Evolutionary conservation across 495 filamentous ascomycete genomes (phyloP).

Genomic region (Chaetomium tenue): DNA sequence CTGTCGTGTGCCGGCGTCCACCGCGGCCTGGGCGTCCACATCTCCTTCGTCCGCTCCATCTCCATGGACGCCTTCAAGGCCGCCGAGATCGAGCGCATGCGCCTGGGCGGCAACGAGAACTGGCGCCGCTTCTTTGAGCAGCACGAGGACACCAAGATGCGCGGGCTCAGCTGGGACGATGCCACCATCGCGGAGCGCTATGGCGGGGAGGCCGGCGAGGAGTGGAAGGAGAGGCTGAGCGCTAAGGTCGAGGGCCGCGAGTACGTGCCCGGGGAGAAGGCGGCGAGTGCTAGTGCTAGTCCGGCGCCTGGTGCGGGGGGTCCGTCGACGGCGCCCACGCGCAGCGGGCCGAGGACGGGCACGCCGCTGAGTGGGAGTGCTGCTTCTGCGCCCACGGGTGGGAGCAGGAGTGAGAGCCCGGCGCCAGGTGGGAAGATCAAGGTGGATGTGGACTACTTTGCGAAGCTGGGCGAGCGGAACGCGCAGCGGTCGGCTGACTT

Average conservation of each 20-base stretch:
- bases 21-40: slow-evolving; percentile 92
- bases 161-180: slow-evolving; percentile 65
- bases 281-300: slow-evolving; percentile 28
- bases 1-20: slow-evolving; percentile 93
- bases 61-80: slow-evolving; percentile 98
- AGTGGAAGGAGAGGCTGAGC: slow-evolving; percentile 88
- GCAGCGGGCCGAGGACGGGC: slow-evolving; percentile 33
- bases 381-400: slow-evolving; percentile 53
- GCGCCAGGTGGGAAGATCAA: slow-evolving; percentile 46
- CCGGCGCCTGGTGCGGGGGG: slow-evolving; percentile 34
- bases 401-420: slow-evolving; percentile 65
- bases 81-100: slow-evolving; percentile 81
- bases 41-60: slow-evolving; percentile 93
- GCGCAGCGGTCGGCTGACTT: slow-evolving; percentile 67
- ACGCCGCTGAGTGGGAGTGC: slow-evolving; percentile 51
- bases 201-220: slow-evolving; percentile 81
- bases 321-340: slow-evolving; percentile 36
- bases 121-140: slow-evolving; percentile 81
- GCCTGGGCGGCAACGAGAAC: slow-evolving; percentile 77
- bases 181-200: slow-evolving; percentile 82
- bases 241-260: slow-evolving; percentile 82
- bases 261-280: slow-evolving; percentile 66
- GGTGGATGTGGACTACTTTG: slow-evolving; percentile 85
- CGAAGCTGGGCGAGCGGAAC: slow-evolving; percentile 76
- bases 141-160: slow-evolving; percentile 62